Evolutionary conservation across 345 rosid genomes (phyloP).

Genomic region (Syzygium jambos): DNA sequence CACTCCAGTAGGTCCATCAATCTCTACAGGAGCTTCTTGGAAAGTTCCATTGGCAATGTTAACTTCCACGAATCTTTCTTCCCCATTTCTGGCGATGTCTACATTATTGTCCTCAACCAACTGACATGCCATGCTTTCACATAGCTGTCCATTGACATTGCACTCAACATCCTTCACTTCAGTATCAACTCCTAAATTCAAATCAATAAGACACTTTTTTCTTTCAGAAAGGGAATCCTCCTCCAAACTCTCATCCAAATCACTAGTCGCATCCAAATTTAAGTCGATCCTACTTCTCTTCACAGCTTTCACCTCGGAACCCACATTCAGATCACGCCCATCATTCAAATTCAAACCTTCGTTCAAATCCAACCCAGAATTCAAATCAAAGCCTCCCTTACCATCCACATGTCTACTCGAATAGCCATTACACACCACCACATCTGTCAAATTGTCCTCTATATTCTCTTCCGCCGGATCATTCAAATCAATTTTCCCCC

Average conservation of each 20-base stretch:
- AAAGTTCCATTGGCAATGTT: conserved; percentile 15
- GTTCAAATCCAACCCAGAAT: conserved; percentile 61
- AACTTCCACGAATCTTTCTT: conserved; percentile 11
- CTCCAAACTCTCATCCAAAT: conserved; percentile 5
- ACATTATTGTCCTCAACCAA: conserved; percentile 6
- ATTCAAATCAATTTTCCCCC: conserved; percentile 21
- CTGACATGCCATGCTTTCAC: conserved; percentile 9
- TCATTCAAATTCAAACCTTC: conserved; percentile 31
- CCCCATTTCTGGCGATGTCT: background rate
- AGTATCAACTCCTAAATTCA: conserved; percentile 54
- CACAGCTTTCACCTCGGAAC: conserved; percentile 9
- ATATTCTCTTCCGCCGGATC: conserved; percentile 11
- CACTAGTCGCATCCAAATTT: conserved; percentile 46
- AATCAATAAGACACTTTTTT: conserved; percentile 59
- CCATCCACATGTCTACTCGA: conserved; percentile 25
- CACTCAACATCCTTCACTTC: conserved; percentile 32
- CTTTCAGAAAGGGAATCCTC: conserved; percentile 14
- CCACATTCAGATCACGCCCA: conserved; percentile 7
- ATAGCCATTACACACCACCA: conserved; percentile 11
- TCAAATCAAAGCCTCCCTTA: conserved; percentile 41
- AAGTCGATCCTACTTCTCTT: conserved; percentile 58
- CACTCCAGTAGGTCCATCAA: background rate
- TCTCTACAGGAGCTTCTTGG: conserved; percentile 22
- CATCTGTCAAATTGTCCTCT: conserved; percentile 31
- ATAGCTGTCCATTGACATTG: conserved; percentile 7